Conservation (phyloP, 2,329 filamentous ascomycete genomes). For the Didymosphaeria variabile region DNA sequence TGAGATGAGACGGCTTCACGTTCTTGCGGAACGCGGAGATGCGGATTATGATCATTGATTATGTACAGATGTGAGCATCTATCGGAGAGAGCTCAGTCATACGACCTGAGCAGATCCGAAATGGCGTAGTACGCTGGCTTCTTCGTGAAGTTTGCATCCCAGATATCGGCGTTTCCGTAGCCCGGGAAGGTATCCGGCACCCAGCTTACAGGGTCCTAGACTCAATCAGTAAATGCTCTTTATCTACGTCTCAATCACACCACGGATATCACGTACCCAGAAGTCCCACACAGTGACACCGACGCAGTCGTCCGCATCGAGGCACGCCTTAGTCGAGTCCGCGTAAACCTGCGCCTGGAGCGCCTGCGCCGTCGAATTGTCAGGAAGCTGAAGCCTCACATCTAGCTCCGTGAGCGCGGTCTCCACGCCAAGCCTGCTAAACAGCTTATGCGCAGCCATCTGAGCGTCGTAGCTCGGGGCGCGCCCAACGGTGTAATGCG, state of each 20-base stretch:
- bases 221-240: too few relatives aligned
- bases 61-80: neutral
- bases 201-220: slow-evolving; percentile 50
- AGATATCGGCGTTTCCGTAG: slow-evolving; percentile 47
- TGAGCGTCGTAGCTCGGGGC: slow-evolving; percentile 58
- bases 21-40: neutral
- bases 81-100: neutral
- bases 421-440: slow-evolving; percentile 63
- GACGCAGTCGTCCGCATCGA: slow-evolving; percentile 47
- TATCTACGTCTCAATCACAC: too few relatives aligned
- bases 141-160: slow-evolving; percentile 34
- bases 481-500: slow-evolving; percentile 66
- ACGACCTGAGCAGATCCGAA: slow-evolving; percentile 34
- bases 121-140: slow-evolving; percentile 50
- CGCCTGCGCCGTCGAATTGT: slow-evolving; percentile 50
- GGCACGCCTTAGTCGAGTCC: slow-evolving; percentile 46
- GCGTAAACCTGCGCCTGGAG: slow-evolving; percentile 62
- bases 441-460: slow-evolving; percentile 59
- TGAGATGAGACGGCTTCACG: neutral
- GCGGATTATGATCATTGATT: neutral
- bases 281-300: slow-evolving; percentile 55
- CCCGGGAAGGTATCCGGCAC: slow-evolving; percentile 49
- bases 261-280: slow-evolving; percentile 20
- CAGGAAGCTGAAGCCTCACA: slow-evolving; percentile 60
- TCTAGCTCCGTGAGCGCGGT: slow-evolving; percentile 71